Evolutionary conservation across 2,329 filamentous ascomycete species (phyloP), one percentile per base, ranked within the genome.

Genomic region (Hymenoscyphus fructigenus): DNA sequence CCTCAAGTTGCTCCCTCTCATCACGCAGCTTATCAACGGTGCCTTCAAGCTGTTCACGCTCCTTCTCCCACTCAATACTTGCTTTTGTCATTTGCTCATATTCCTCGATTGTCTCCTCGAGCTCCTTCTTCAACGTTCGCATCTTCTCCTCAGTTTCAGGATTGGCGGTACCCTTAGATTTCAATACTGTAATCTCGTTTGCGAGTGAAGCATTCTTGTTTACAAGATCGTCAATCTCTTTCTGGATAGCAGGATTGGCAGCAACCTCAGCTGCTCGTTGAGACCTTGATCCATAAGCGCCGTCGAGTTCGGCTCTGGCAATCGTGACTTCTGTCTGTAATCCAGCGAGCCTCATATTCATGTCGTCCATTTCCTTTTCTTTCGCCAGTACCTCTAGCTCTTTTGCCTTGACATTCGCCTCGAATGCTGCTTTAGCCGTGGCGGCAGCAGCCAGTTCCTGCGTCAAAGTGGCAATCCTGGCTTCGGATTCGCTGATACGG

Each of bases 221-320:
- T 29, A 77, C 80, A 47, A 88, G 78, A 9, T 81, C 80, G 65
- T 88, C 85, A 28, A 89, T 80, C 72, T 89, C 85, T 62, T 81
- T 84, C 71, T 86, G 84, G 55, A 88, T 80, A 26, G 80, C 80
- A 2, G 83, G 84, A 59, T 86, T 85, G 57, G 81, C 79, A 10
- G 85, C 85, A 12, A 84, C 84, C 74, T 89, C 87, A n/a, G 87
- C 88, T 14, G 88, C 87, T 36, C 89, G 85, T 74, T 91, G 82
- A 10, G 87, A 84, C 60, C 88, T 82, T n/a, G 83, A 85, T 50
- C 95, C 95, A 75, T 98, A 97, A 75, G 96, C 96, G 67, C 92
- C 92, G 72, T 97, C 95, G 29, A 98, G 91, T 77, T 98, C 94
- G 61, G 93, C 92, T 74, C 88, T 87, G 29, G 91, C 92, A 70